Conservation (phyloP, 2,329 filamentous ascomycete genomes). For the Ophiostoma fasciatum region DNA sequence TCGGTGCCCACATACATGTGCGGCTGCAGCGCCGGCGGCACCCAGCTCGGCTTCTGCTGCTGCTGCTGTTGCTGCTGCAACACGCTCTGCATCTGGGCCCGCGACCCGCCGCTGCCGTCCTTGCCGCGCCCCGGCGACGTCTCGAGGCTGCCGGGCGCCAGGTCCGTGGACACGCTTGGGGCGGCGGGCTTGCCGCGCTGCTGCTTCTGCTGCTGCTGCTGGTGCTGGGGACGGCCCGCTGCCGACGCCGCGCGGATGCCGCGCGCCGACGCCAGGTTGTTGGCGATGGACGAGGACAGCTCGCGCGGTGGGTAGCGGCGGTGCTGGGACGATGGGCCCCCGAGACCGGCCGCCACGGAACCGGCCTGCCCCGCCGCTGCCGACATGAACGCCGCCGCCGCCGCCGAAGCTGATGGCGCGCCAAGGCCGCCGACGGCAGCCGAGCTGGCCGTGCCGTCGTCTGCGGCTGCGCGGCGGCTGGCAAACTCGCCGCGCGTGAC, state of each 20-base stretch:
- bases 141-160: conserved; percentile 55
- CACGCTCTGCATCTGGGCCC: conserved; percentile 39
- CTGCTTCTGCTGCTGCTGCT: conserved; percentile 42
- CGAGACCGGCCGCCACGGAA: no score
- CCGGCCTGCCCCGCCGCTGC: conserved; percentile 4
- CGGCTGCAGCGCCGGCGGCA: conserved; percentile 20
- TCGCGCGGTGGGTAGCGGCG: conserved; percentile 47
- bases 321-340: conserved; percentile 4
- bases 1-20: conserved; percentile 15
- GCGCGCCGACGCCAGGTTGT: conserved; percentile 71
- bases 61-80: conserved; percentile 28
- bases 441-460: neutral
- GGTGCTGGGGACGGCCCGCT: no score
- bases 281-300: conserved; percentile 70
- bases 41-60: conserved; percentile 33
- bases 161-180: conserved; percentile 59
- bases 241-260: conserved; percentile 42
- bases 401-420: neutral
- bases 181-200: conserved; percentile 53
- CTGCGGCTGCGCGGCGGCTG: neutral
- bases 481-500: conserved; percentile 11
- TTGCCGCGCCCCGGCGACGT: conserved; percentile 19
- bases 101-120: conserved; percentile 32
- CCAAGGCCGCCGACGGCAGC: no score
- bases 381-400: conserved; percentile 10